Base-by-base conservation (phyloP, 2,329 filamentous ascomycete genomes). In the Curvularia sp. region DNA sequence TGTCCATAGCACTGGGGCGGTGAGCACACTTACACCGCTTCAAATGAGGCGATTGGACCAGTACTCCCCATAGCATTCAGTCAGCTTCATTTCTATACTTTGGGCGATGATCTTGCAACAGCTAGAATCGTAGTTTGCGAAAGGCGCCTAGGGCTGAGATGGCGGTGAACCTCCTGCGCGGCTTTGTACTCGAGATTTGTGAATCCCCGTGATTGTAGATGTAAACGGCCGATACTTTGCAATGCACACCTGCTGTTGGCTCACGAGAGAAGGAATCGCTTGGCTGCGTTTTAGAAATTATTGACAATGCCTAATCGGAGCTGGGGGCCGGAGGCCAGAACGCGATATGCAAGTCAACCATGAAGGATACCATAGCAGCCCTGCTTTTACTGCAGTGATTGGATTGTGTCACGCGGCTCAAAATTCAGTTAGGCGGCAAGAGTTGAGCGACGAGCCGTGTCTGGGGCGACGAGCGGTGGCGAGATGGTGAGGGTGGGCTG, bases 401-500 rank as follows among this genome's bases (percentile, higher is more conserved):
- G 28, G 26, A n/a, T 15, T 26, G 39, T 22, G 10, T n/a, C 28
- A n/a, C 10, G 28, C 6, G 33, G 18, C 43, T 41, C n/a, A 33
- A 26, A 30, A 13, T 22, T 18, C n/a, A 33, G 35, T 30, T 38
- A 18, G 15, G n/a, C 41, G 41, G 22, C 24, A 39, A 26, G 20
- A 26, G n/a, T 31, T 28, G 9, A 15, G 31, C 13, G 9, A 42
- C 15, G n/a, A 43, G 51, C 42, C 26, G 51, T 53, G 47, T 18
- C 41, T 55, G 47, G 47, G 48, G 46, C 55, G 52, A 58, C 44
- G 47, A 39, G 52, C 49, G 56, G 48, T 58, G 56, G 56, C 52
- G 52, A 46, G 47, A 53, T 28, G 39, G 55, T 49, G 46, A 58
- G 50, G 47, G 52, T 55, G 57, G 44, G 57, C 57, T 55, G 53